Conservation (phyloP, 257 asterid genomes). For the Lithospermum erythrorhizon region DNA sequence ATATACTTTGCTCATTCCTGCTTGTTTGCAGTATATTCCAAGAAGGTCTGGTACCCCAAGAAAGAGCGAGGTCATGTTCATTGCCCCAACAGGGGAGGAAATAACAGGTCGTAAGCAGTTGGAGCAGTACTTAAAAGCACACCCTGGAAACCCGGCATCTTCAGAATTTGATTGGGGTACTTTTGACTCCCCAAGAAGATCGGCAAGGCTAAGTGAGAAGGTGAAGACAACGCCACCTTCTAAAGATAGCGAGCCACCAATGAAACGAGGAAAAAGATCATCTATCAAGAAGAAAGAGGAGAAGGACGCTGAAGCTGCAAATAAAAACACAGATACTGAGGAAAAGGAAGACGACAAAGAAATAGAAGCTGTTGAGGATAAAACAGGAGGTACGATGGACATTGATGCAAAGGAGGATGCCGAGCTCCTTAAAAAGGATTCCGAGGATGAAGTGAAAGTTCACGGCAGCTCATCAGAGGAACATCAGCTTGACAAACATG, state of each 20-base stretch:
- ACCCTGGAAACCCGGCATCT: slow-evolving; percentile 53
- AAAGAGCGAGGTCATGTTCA: slow-evolving; percentile 62
- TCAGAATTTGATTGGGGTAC: slow-evolving; percentile 94
- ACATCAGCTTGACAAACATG: slow-evolving; percentile 4
- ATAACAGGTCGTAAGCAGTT: slow-evolving; percentile 53
- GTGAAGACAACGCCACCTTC: slow-evolving; percentile 54
- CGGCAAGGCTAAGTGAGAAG: slow-evolving; percentile 82
- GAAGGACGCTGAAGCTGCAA: slow-evolving; percentile 8
- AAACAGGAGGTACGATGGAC: slow-evolving; percentile 21
- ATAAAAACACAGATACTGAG: slow-evolving; percentile 1
- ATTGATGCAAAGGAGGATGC: slow-evolving; percentile 31
- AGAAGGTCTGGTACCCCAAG: slow-evolving; percentile 53
- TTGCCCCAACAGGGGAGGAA: slow-evolving; percentile 90
- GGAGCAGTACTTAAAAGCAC: slow-evolving; percentile 65
- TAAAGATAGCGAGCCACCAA: slow-evolving; percentile 43
- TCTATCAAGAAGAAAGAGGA: background rate
- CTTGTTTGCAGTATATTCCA: slow-evolving; percentile 45
- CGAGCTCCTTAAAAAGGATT: slow-evolving; percentile 23
- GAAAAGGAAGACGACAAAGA: slow-evolving; percentile 27
- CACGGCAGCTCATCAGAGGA: background rate
- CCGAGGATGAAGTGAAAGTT: slow-evolving; percentile 16
- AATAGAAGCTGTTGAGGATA: slow-evolving; percentile 25
- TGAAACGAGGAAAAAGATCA: slow-evolving; percentile 36
- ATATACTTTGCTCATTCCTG: background rate
- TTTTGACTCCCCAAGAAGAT: slow-evolving; percentile 90